Conservation (phyloP, 2,329 filamentous ascomycete species). For the Zarea fungicola region DNA sequence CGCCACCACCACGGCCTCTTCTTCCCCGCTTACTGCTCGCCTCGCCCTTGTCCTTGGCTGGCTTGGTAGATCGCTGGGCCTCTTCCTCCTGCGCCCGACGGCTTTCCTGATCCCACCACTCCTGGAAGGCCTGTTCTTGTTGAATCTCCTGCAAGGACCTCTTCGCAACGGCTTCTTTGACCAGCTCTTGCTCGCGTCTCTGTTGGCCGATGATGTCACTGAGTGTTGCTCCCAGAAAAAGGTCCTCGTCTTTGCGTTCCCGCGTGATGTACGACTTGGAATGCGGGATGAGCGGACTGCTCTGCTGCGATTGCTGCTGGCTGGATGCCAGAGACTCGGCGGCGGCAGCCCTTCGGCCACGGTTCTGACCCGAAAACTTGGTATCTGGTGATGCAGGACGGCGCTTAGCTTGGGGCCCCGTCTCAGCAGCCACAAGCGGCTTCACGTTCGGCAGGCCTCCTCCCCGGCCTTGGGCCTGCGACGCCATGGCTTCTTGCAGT, state of each 20-base stretch:
- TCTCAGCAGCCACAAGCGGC: constrained; percentile 39
- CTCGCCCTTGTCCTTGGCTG: constrained; percentile 37
- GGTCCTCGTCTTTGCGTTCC: constrained; percentile 57
- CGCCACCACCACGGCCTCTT: constrained; percentile 22
- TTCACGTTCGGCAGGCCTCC: constrained; percentile 33
- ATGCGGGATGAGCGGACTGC: constrained; percentile 48
- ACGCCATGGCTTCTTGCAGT: constrained; percentile 43
- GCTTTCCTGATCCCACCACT: constrained; percentile 92
- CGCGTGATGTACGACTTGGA: constrained; percentile 56
- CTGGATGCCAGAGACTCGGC: constrained; percentile 22
- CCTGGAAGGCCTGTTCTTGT: constrained; percentile 91
- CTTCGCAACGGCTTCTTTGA: constrained; percentile 81
- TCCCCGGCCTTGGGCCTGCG: constrained; percentile 23
- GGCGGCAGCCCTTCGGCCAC: constrained; percentile 28
- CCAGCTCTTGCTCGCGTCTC: constrained; percentile 73
- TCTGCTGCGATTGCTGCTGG: constrained; percentile 26
- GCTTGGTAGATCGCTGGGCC: constrained; percentile 35
- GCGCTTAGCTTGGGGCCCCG: constrained; percentile 33
- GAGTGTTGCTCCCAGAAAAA: constrained; percentile 66
- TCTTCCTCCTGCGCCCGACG: constrained; percentile 62
- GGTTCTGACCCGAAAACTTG: constrained; percentile 54
- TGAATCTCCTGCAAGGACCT: constrained; percentile 91
- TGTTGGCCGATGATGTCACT: constrained; percentile 87
- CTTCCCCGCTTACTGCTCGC: constrained; percentile 26
- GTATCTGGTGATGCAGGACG: constrained; percentile 58